Conservation (phyloP, 495 filamentous ascomycete genomes). For the Aspergillus nidulans region DNA sequence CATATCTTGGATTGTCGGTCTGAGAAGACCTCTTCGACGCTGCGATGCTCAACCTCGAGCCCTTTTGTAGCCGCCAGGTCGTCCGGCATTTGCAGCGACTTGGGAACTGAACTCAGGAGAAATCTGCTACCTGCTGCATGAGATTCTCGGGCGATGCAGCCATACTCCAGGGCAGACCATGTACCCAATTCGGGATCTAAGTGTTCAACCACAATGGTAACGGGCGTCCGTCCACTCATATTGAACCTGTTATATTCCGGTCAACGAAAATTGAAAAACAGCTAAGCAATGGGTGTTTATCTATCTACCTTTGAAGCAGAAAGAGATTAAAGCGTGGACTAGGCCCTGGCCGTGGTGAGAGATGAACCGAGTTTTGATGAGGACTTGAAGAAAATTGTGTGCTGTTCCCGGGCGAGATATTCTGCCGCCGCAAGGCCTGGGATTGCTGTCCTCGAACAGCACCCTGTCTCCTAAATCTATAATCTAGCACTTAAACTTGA, state of each 20-base stretch:
- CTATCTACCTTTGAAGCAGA: neutral
- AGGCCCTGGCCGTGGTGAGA: neutral
- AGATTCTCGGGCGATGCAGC: constrained; percentile 77
- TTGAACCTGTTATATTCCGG: constrained; percentile 1
- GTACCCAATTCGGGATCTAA: constrained; percentile 88
- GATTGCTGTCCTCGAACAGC: too few species aligned
- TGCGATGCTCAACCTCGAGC: constrained; percentile 61
- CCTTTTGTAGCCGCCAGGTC: constrained; percentile 54
- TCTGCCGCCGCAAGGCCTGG: too few species aligned
- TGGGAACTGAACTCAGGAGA: constrained; percentile 77
- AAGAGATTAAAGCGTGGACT: neutral
- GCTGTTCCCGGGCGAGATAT: neutral
- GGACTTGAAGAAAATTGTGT: neutral
- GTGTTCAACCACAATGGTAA: constrained; percentile 85
- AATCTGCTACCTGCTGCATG: constrained; percentile 62
- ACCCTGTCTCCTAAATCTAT: too few species aligned
- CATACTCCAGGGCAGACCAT: constrained; percentile 91
- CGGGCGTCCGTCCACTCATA: constrained; percentile 40
- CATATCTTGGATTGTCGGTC: constrained; percentile 68
- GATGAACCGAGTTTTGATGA: neutral
- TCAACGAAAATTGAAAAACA: neutral
- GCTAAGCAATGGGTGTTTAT: neutral
- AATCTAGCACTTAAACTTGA: too few species aligned
- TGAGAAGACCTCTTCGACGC: constrained; percentile 75
- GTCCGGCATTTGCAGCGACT: constrained; percentile 60